These are phyloP conservation scores for Plasmodium sp. DNA, from an alignment of 169 alveolate genomes.

Conservation along the genomic window DNA sequence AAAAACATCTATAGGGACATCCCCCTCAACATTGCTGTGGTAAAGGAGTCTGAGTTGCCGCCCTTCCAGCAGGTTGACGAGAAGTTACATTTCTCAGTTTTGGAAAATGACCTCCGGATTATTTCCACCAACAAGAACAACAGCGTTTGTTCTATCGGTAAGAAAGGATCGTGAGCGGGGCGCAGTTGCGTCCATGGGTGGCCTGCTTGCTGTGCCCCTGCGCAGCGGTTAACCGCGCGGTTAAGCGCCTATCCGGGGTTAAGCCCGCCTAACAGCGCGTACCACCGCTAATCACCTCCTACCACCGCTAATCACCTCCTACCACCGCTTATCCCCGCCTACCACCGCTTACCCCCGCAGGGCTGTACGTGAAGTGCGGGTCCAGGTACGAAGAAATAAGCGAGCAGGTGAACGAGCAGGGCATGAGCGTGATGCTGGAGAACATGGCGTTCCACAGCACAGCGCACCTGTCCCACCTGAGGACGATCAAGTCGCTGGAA, in stretches of 20 bases:
- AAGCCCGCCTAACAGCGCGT: neutral
- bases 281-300: neutral
- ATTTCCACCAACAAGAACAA: slow-evolving; percentile 82
- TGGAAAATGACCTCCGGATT: slow-evolving; percentile 89
- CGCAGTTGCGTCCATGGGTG: neutral
- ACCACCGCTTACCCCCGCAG: slow-evolving; percentile 10
- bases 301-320: neutral
- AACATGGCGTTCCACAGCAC: slow-evolving; percentile 90
- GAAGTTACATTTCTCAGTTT: slow-evolving; percentile 85
- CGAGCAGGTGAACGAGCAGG: slow-evolving; percentile 79
- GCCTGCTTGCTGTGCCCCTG: too few species aligned
- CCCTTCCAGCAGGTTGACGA: slow-evolving; percentile 80
- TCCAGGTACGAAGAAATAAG: slow-evolving; percentile 84
- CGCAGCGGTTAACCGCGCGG: neutral
- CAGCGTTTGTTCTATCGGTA: slow-evolving; percentile 73
- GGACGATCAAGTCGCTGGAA: slow-evolving; percentile 90
- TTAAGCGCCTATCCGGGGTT: neutral
- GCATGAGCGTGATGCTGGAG: slow-evolving; percentile 90
- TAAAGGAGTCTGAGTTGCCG: slow-evolving; percentile 79
- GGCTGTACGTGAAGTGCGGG: slow-evolving; percentile 88
- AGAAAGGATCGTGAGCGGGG: neutral
- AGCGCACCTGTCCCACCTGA: slow-evolving; percentile 90
- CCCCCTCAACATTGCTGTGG: slow-evolving; percentile 82
- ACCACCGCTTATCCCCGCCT: neutral
- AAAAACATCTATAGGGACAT: slow-evolving; percentile 82